phyloP scores from a whole-genome alignment of 352 stramenopile species.

The Pseudoperonospora humuli region DNA sequence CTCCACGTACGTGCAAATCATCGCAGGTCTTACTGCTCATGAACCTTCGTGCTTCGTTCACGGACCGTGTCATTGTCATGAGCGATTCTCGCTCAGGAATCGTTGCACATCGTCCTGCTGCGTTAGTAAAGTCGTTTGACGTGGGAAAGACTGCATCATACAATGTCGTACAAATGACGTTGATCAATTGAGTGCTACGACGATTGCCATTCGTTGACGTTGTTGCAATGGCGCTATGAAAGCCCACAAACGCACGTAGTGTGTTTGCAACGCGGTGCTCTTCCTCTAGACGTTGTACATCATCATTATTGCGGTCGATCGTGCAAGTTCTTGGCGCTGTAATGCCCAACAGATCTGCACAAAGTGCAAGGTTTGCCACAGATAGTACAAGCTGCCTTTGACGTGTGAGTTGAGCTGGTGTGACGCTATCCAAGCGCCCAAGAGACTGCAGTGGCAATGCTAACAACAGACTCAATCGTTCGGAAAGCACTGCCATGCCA shows the following conservation, averaged over 20 bases:
- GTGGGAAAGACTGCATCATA: slow-evolving; percentile 11
- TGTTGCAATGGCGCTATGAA: slow-evolving; percentile 48
- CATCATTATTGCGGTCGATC: no score
- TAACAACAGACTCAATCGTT: slow-evolving; percentile 52
- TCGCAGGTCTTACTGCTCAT: slow-evolving; percentile 62
- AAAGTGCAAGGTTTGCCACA: slow-evolving; percentile 46
- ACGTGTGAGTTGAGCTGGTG: slow-evolving; percentile 41
- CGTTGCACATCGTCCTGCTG: not conserved
- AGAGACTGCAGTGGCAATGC: slow-evolving; percentile 23
- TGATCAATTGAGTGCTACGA: slow-evolving; percentile 28
- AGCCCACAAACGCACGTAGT: slow-evolving; percentile 62
- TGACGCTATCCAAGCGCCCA: slow-evolving; percentile 14
- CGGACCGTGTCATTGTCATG: slow-evolving; percentile 26
- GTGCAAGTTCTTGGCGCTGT: slow-evolving; percentile 2
- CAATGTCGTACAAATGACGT: slow-evolving; percentile 29
- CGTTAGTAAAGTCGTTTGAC: slow-evolving; percentile 3
- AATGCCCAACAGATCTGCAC: slow-evolving; percentile 35
- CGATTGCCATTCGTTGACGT: slow-evolving; percentile 16
- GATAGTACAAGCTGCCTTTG: slow-evolving; percentile 51
- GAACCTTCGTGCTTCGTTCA: slow-evolving; percentile 41
- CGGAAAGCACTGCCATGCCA: slow-evolving; percentile 64
- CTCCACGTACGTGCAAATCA: slow-evolving; percentile 36
- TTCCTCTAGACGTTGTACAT: slow-evolving; percentile 20
- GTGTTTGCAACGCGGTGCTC: slow-evolving; percentile 47
- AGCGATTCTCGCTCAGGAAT: slow-evolving; percentile 48